These are phyloP conservation scores for Capsicum baccatum DNA, from an alignment of 257 asterid species.

Conservation along the genomic window DNA sequence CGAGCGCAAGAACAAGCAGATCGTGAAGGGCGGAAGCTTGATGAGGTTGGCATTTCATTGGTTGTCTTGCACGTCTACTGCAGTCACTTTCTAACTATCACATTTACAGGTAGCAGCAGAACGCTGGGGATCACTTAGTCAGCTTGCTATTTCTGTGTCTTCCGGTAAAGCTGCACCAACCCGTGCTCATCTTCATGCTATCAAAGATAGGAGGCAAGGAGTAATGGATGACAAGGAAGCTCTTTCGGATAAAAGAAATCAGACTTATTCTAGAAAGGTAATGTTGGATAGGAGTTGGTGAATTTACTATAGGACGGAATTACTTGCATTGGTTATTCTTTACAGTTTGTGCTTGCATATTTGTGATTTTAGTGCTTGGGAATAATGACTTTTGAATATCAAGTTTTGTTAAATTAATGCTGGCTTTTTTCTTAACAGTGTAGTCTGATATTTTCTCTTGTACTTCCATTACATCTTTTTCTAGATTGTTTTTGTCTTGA, in stretches of 20 bases:
- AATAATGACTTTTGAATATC: background rate
- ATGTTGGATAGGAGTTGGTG: background rate
- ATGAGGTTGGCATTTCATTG: conserved; percentile 57
- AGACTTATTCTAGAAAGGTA: conserved; percentile 55
- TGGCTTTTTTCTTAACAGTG: no score
- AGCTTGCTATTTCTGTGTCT: conserved; percentile 87
- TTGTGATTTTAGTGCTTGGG: background rate
- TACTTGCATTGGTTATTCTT: background rate
- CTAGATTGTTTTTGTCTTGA: no score
- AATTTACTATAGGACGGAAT: background rate
- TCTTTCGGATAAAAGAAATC: conserved; percentile 44
- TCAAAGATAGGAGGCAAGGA: conserved; percentile 65
- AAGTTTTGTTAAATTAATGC: background rate
- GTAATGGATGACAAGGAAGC: conserved; percentile 49
- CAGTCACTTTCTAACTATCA: conserved; percentile 24
- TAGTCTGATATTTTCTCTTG: no score
- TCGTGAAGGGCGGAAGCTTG: conserved; percentile 82
- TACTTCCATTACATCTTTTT: no score
- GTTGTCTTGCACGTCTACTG: background rate
- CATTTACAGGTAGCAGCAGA: conserved; percentile 78
- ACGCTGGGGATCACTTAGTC: conserved; percentile 94
- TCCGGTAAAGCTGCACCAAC: conserved; percentile 75
- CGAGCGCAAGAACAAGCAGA: conserved; percentile 95
- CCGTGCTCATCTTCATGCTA: conserved; percentile 92
- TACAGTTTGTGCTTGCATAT: background rate